A percentile compares a stretch with the other conserved stretches of the same genome.
These are phyloP conservation scores for Helotiales sp. DNA, from an alignment of 2,329 filamentous ascomycete species.

Conservation along the genomic window DNA sequence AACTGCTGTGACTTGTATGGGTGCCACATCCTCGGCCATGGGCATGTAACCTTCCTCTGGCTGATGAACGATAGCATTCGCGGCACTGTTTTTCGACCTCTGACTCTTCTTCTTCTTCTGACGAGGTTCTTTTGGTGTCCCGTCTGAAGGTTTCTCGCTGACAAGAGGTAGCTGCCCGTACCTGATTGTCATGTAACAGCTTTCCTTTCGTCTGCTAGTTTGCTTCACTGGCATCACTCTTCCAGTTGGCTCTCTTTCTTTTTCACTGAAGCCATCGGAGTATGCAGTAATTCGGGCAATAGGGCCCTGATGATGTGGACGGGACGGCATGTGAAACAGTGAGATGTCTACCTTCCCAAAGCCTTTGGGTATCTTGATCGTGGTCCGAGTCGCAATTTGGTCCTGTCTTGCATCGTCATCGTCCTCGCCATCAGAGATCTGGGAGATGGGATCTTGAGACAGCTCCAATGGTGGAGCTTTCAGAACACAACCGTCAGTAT, in stretches of 20 bases:
- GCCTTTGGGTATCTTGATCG: not conserved
- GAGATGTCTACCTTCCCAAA: conserved; percentile 23
- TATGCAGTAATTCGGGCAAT: conserved; percentile 14
- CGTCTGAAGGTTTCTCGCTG: conserved; percentile 8
- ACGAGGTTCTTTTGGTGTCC: not conserved
- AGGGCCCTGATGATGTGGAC: not conserved
- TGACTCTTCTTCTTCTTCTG: not conserved
- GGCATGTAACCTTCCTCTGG: not conserved
- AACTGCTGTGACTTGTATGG: not conserved
- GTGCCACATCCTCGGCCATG: not conserved
- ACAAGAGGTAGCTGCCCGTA: conserved; percentile 26
- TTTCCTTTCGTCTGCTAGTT: conserved; percentile 1
- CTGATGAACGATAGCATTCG: not conserved
- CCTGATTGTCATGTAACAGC: not conserved
- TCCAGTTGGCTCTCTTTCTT: conserved; percentile 35
- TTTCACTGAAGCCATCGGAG: conserved; percentile 39
- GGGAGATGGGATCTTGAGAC: conserved; percentile 36
- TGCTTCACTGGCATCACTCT: conserved; percentile 30
- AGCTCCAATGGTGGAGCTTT: conserved; percentile 27
- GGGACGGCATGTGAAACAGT: conserved; percentile 34
- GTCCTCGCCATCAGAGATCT: conserved; percentile 15
- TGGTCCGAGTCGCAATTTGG: not conserved
- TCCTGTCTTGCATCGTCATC: not conserved
- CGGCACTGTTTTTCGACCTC: not conserved
- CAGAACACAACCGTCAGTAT: not conserved